A percentile compares a stretch with the other conserved stretches of the same genome.
Conservation (phyloP, 2,329 filamentous ascomycete genomes). For the Epichloe glyceriae region DNA sequence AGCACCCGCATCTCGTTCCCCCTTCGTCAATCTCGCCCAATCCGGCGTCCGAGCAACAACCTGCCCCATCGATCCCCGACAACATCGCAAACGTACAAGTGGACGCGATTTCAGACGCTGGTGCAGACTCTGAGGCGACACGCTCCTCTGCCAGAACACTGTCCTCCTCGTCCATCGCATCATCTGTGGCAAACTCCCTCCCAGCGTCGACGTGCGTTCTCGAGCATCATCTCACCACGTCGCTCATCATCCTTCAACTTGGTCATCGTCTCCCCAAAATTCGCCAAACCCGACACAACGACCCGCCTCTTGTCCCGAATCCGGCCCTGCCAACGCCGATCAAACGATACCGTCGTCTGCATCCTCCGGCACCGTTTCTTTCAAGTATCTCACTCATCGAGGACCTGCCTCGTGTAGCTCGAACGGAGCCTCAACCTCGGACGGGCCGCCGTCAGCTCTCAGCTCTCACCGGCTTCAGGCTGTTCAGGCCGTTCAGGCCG, state of each 20-base stretch:
- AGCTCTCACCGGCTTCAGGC: constrained; percentile 21
- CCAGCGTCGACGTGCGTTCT: constrained; percentile 4
- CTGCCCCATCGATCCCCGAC: constrained; percentile 8
- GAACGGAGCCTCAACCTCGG: constrained; percentile 19
- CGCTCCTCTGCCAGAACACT: not conserved
- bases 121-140: constrained; percentile 2
- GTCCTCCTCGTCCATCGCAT: not conserved
- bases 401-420: constrained; percentile 25
- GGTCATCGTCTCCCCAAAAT: constrained; percentile 3
- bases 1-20: constrained; percentile 1
- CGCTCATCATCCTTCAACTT: not conserved
- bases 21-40: constrained; percentile 16
- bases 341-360: constrained; percentile 9
- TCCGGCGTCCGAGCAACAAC: constrained; percentile 10
- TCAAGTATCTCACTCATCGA: constrained; percentile 24
- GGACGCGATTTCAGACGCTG: constrained; percentile 6
- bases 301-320: constrained; percentile 8
- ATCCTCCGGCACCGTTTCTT: constrained; percentile 14
- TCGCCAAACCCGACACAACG: constrained; percentile 5
- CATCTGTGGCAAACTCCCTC: constrained; percentile 3
- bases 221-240: constrained; percentile 8
- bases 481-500: constrained; percentile 16
- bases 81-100: constrained; percentile 9
- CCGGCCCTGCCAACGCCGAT: constrained; percentile 11
- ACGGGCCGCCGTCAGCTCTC: constrained; percentile 18